Conservation (phyloP, 2,329 filamentous ascomycete species). For the Talaromyces sp. region DNA sequence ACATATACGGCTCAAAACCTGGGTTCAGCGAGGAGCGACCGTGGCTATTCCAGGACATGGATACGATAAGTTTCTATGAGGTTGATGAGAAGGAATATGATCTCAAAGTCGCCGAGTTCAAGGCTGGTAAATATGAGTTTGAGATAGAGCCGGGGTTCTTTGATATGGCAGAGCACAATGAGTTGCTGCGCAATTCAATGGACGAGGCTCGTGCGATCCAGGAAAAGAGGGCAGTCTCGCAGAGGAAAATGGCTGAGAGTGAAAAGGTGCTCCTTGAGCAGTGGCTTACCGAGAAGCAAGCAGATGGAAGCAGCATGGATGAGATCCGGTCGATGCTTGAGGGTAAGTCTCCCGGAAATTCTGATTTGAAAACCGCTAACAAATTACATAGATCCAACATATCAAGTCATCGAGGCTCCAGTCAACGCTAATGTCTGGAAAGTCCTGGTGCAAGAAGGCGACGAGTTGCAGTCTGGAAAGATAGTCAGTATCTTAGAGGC, state of each 20-base stretch:
- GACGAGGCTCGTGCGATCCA: background rate
- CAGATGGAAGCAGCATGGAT: background rate
- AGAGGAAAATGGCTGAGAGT: constrained; percentile 40
- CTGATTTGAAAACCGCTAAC: background rate
- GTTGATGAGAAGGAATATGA: constrained; percentile 54
- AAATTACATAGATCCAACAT: constrained; percentile 31
- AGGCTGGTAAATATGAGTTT: constrained; percentile 52
- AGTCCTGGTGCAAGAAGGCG: constrained; percentile 43
- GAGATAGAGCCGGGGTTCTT: constrained; percentile 50
- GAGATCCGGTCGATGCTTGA: background rate
- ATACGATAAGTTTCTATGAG: constrained; percentile 55
- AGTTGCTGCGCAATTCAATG: constrained; percentile 43
- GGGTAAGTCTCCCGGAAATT: constrained; percentile 19
- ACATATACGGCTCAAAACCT: constrained; percentile 52
- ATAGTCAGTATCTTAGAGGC: constrained; percentile 51
- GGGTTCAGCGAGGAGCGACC: constrained; percentile 36
- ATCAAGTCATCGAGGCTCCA: constrained; percentile 40
- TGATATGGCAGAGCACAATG: constrained; percentile 56
- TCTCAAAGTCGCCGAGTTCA: constrained; percentile 46
- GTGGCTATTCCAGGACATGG: constrained; percentile 55
- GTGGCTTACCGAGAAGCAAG: background rate
- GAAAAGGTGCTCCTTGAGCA: background rate
- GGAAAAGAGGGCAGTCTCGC: constrained; percentile 48
- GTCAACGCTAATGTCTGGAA: constrained; percentile 57
- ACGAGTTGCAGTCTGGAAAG: constrained; percentile 29